These are phyloP conservation scores for Wickerhamiella sergipiensis DNA, from an alignment of 805 yeast genomes.

Conservation along the genomic window DNA sequence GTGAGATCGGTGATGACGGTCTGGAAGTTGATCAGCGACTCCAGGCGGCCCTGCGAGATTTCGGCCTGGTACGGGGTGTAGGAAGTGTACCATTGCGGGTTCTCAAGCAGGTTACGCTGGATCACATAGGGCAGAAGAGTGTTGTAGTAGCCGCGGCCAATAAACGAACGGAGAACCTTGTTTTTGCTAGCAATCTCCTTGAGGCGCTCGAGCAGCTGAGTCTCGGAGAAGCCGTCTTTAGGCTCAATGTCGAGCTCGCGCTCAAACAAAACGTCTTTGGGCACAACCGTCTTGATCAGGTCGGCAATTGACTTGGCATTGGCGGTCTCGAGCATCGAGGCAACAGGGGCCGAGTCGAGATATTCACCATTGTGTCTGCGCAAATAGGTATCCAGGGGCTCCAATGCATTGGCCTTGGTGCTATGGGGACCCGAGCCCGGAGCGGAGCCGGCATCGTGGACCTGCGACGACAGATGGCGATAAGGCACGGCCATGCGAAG, in stretches of 20 bases:
- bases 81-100: constrained; percentile 97
- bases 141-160: constrained; percentile 92
- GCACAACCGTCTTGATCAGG: constrained; percentile 63
- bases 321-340: constrained; percentile 48
- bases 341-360: constrained; percentile 49
- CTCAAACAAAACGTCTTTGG: constrained; percentile 56
- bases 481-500: not conserved
- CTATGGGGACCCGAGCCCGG: not conserved
- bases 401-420: constrained; percentile 4
- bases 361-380: constrained; percentile 73
- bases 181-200: constrained; percentile 61
- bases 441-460: not conserved
- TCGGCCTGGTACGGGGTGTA: constrained; percentile 99
- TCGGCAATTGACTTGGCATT: constrained; percentile 56
- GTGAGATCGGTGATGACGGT: constrained; percentile 85
- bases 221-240: constrained; percentile 60
- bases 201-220: constrained; percentile 60
- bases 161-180: constrained; percentile 56
- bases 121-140: constrained; percentile 84
- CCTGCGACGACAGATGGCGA: not conserved
- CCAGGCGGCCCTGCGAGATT: constrained; percentile 91
- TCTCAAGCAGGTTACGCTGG: constrained; percentile 80
- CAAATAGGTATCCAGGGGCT: constrained; percentile 64
- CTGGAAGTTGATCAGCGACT: constrained; percentile 79
- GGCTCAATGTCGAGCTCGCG: constrained; percentile 60